Conservation (phyloP, 1,284 basidiomycete genomes). For the Apiotrichum porosum region DNA sequence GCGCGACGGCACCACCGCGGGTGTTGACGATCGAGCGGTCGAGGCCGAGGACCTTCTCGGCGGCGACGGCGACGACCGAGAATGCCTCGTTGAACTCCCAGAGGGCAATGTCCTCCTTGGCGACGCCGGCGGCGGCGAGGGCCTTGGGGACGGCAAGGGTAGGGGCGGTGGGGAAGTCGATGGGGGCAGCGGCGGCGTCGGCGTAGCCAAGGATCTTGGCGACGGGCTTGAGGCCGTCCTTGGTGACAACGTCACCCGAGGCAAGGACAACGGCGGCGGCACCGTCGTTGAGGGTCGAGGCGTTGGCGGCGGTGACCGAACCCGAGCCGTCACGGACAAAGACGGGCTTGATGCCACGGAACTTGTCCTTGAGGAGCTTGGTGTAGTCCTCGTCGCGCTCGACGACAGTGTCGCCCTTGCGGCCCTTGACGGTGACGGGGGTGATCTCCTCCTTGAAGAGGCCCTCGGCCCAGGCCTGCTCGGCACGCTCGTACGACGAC, state of each 20-base stretch:
- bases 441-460: constrained; percentile 85
- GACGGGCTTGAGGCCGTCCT: constrained; percentile 81
- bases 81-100: constrained; percentile 99
- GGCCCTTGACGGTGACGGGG: constrained; percentile 87
- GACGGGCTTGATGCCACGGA: constrained; percentile 76
- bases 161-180: constrained; percentile 96
- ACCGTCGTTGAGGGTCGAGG: constrained; percentile 92
- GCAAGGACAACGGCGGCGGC: constrained; percentile 94
- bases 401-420: constrained; percentile 86
- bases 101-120: constrained; percentile 75
- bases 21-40: constrained; percentile 87
- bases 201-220: constrained; percentile 91
- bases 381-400: constrained; percentile 98
- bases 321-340: constrained; percentile 87
- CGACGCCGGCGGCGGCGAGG: constrained; percentile 78
- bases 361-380: constrained; percentile 86
- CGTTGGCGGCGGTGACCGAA: constrained; percentile 91
- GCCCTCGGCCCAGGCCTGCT: constrained; percentile 80
- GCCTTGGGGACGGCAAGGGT: constrained; percentile 86
- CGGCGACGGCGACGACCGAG: constrained; percentile 86
- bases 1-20: constrained; percentile 87
- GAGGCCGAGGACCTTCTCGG: constrained; percentile 80
- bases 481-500: constrained; percentile 89
- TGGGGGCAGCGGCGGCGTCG: constrained; percentile 91
- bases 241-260: constrained; percentile 81